These are phyloP conservation scores for Alternaria incomplexa DNA, from an alignment of 2,329 filamentous ascomycete species.

Conservation along the genomic window DNA sequence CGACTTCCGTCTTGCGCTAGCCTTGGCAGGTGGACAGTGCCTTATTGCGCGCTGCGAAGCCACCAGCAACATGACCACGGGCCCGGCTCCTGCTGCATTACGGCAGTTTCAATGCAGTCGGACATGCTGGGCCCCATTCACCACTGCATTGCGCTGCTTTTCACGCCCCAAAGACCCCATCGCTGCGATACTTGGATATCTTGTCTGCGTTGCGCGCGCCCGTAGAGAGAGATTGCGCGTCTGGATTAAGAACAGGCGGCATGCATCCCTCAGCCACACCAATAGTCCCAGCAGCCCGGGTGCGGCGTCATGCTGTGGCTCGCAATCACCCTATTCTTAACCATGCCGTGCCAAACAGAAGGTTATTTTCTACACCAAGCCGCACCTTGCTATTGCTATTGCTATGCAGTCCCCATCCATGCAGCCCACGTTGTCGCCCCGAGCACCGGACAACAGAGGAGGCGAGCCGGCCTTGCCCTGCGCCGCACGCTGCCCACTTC, in stretches of 20 bases:
- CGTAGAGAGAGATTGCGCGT: slow-evolving; percentile 22
- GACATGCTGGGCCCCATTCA: neutral
- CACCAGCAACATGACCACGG: neutral
- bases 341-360: slow-evolving; percentile 6
- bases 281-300: slow-evolving; percentile 12
- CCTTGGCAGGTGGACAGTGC: slow-evolving; percentile 20
- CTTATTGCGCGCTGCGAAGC: slow-evolving; percentile 11
- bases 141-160: neutral
- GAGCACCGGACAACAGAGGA: neutral
- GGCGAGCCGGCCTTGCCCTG: slow-evolving; percentile 10
- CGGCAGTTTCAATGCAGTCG: neutral
- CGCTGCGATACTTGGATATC: neutral
- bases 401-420: neutral
- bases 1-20: slow-evolving; percentile 20
- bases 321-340: slow-evolving; percentile 8
- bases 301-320: slow-evolving; percentile 19
- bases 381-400: neutral
- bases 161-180: neutral
- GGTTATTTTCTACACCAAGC: neutral
- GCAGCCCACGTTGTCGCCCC: neutral
- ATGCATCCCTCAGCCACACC: slow-evolving; percentile 20
- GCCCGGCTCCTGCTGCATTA: neutral
- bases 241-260: slow-evolving; percentile 17
- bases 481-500: slow-evolving; percentile 1
- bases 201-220: neutral